Percentiles rank a stretch among this genome's conserved stretches.
These are phyloP conservation scores for Xylaria sp. DNA, from an alignment of 495 filamentous ascomycete genomes.

Conservation along the genomic window DNA sequence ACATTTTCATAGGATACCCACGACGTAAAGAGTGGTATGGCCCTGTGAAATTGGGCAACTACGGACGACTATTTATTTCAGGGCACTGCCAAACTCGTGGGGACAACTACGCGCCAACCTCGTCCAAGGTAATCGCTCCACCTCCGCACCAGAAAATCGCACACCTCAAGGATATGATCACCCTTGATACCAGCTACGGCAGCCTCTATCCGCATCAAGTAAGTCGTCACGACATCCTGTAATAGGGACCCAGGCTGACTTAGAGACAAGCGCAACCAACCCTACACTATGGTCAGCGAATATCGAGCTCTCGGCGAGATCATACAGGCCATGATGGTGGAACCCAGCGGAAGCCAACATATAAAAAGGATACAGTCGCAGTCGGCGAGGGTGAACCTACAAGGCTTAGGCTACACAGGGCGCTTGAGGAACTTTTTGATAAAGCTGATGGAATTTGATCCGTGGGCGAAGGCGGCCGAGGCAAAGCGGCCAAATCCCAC, in stretches of 20 bases:
- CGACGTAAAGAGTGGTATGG: conserved; percentile 56
- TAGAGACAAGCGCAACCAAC: conserved; percentile 32
- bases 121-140: conserved; percentile 33
- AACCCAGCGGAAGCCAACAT: conserved; percentile 21
- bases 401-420: conserved; percentile 23
- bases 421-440: conserved; percentile 35
- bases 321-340: conserved; percentile 41
- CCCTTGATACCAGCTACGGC: conserved; percentile 19
- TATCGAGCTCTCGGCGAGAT: conserved; percentile 40
- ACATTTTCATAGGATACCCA: conserved; percentile 54
- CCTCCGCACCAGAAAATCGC: conserved; percentile 1
- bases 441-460: conserved; percentile 36
- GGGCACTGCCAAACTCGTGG: conserved; percentile 36
- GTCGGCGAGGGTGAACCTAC: conserved; percentile 26
- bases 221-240: conserved; percentile 4
- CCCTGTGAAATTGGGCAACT: conserved; percentile 55
- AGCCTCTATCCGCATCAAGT: conserved; percentile 35
- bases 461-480: conserved; percentile 21
- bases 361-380: conserved; percentile 22
- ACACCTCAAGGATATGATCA: conserved; percentile 28
- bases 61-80: conserved; percentile 42
- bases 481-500: conserved; percentile 7
- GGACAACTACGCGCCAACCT: background rate
- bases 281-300: conserved; percentile 40
- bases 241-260: conserved; percentile 20